Conservation (phyloP, 257 asterid species). For the Primulina huaijiensis region DNA sequence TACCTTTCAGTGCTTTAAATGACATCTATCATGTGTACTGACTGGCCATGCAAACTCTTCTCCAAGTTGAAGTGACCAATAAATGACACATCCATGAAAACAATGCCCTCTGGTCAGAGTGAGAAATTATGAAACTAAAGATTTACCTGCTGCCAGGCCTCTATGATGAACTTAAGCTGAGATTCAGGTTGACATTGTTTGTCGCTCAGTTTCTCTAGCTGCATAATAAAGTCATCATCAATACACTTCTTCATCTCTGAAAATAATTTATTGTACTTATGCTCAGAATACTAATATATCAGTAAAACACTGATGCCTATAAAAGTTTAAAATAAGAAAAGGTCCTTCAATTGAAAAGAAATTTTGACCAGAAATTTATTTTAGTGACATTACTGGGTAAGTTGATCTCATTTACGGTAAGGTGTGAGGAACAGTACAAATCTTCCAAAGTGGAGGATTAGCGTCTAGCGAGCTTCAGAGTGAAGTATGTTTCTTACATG, state of each 20-base stretch:
- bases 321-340: conserved; percentile 1
- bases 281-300: conserved; percentile 4
- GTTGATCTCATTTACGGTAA: conserved; percentile 1
- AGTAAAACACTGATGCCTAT: neutral
- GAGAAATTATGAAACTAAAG: conserved; percentile 12
- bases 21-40: neutral
- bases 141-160: conserved; percentile 94
- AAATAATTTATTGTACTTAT: conserved; percentile 5
- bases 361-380: neutral
- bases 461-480: conserved; percentile 15
- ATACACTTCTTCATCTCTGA: conserved; percentile 15
- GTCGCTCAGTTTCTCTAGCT: conserved; percentile 92
- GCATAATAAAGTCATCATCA: conserved; percentile 37
- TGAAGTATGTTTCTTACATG: conserved; percentile 54
- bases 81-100: conserved; percentile 6
- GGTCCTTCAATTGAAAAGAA: neutral
- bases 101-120: conserved; percentile 8
- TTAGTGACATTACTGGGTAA: neutral
- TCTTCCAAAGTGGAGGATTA: conserved; percentile 5
- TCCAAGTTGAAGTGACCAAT: conserved; percentile 15
- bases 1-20: neutral
- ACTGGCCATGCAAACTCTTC: conserved; percentile 1
- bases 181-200: conserved; percentile 87
- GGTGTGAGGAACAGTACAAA: neutral
- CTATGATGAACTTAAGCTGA: conserved; percentile 89